Evolutionary conservation across 139 green algal genomes (phyloP).

Genomic region (Penium margaritaceum): DNA sequence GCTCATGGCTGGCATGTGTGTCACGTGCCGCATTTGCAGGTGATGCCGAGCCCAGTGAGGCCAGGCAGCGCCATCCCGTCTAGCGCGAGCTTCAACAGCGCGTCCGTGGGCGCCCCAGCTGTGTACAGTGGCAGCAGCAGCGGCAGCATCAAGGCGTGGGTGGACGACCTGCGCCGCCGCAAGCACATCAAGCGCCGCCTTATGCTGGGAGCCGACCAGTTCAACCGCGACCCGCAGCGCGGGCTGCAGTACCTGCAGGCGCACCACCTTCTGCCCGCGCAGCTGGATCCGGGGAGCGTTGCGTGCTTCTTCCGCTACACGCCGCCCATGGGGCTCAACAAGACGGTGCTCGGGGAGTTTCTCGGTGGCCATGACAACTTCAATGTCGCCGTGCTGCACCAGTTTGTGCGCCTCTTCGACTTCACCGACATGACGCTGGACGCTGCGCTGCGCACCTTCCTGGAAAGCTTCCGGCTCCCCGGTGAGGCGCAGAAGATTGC

Average conservation of each 20-base stretch:
- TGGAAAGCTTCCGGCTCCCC: constrained; percentile 67
- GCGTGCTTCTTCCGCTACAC: constrained; percentile 76
- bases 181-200: constrained; percentile 69
- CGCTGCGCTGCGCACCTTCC: constrained; percentile 62
- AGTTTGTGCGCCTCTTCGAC: constrained; percentile 65
- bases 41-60: too few relatives aligned
- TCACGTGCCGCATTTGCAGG: too few relatives aligned
- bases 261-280: constrained; percentile 64
- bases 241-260: constrained; percentile 77
- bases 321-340: constrained; percentile 78
- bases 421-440: constrained; percentile 71
- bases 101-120: too few relatives aligned
- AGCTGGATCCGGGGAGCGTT: constrained; percentile 47
- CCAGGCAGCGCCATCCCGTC: too few relatives aligned
- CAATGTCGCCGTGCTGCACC: constrained; percentile 61
- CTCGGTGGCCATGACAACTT: constrained; percentile 81
- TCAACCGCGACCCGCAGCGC: constrained; percentile 89
- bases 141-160: too few relatives aligned
- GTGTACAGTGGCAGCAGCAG: too few relatives aligned
- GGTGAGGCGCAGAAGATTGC: constrained; percentile 77
- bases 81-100: too few relatives aligned
- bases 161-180: constrained; percentile 13
- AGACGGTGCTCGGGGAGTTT: constrained; percentile 74
- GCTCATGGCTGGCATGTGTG: too few relatives aligned
- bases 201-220: constrained; percentile 78